These are phyloP conservation scores for Amanita thiersii DNA, from an alignment of 768 basidiomycete genomes.

Conservation along the genomic window DNA sequence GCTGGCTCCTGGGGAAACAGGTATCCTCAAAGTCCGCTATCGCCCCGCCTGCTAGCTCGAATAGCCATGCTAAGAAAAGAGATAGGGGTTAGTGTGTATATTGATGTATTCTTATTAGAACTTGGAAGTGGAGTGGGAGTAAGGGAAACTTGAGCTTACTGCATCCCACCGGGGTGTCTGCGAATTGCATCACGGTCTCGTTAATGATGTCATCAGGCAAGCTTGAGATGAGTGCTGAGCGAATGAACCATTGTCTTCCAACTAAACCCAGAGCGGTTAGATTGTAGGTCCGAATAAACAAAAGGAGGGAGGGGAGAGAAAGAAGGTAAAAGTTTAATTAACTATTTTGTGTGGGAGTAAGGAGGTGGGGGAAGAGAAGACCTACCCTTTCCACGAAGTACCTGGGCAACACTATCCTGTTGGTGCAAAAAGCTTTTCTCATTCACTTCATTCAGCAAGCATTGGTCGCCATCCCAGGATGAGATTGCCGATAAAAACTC, in stretches of 20 bases:
- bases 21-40: constrained; percentile 64
- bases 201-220: constrained; percentile 84
- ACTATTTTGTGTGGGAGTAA: not conserved
- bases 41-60: constrained; percentile 83
- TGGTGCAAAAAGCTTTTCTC: constrained; percentile 87
- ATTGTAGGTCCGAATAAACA: not conserved
- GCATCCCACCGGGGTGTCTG: constrained; percentile 82
- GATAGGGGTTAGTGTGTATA: too few relatives aligned
- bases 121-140: not conserved
- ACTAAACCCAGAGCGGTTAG: constrained; percentile 28
- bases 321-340: not conserved
- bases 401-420: constrained; percentile 88
- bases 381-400: constrained; percentile 75
- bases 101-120: not conserved
- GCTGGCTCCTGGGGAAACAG: constrained; percentile 70
- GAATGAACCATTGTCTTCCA: constrained; percentile 87
- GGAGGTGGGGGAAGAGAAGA: constrained; percentile 11
- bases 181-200: constrained; percentile 74
- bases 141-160: constrained; percentile 49
- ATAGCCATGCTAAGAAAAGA: constrained; percentile 67
- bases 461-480: constrained; percentile 83
- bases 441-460: constrained; percentile 82
- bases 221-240: constrained; percentile 74
- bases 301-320: not conserved
- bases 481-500: constrained; percentile 76